Conservation (phyloP, 345 rosid genomes). For the Gossypium anomalum region DNA sequence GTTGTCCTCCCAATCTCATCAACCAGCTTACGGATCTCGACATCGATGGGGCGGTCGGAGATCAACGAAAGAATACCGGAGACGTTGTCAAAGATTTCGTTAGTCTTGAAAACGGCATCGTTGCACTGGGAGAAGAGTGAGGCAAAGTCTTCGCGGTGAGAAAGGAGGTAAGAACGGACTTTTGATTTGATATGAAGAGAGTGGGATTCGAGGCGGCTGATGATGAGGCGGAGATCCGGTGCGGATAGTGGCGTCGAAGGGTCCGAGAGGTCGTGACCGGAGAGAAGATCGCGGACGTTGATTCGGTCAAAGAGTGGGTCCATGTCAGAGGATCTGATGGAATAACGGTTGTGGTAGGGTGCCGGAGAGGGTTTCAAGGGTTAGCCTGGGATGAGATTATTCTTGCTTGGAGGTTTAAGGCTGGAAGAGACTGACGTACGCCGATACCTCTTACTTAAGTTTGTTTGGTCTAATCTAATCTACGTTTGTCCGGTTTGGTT, state of each 20-base stretch:
- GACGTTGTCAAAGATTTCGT: slow-evolving; percentile 38
- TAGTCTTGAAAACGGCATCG: slow-evolving; percentile 57
- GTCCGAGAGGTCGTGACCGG: slow-evolving; percentile 73
- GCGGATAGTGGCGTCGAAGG: slow-evolving; percentile 79
- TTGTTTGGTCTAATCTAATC: too few species aligned
- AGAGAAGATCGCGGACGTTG: slow-evolving; percentile 81
- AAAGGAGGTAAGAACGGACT: slow-evolving; percentile 73
- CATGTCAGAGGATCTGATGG: slow-evolving; percentile 25
- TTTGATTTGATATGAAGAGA: slow-evolving; percentile 83
- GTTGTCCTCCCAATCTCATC: slow-evolving; percentile 50
- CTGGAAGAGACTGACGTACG: too few species aligned
- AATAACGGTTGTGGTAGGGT: too few species aligned
- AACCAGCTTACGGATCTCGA: slow-evolving; percentile 53
- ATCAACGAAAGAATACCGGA: slow-evolving; percentile 46
- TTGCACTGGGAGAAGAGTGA: slow-evolving; percentile 72
- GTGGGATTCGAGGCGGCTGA: slow-evolving; percentile 74
- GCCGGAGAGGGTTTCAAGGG: background rate
- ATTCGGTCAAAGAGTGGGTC: slow-evolving; percentile 57
- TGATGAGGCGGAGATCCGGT: slow-evolving; percentile 97
- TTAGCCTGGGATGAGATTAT: background rate
- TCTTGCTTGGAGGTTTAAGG: too few species aligned
- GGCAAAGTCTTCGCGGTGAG: slow-evolving; percentile 74
- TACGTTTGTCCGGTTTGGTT: too few species aligned
- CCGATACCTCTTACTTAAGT: too few species aligned
- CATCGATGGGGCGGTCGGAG: slow-evolving; percentile 58